phyloP scores from a whole-genome alignment of 164 flowering plant genomes.

The Kalanchoe fedtschenkoi region DNA sequence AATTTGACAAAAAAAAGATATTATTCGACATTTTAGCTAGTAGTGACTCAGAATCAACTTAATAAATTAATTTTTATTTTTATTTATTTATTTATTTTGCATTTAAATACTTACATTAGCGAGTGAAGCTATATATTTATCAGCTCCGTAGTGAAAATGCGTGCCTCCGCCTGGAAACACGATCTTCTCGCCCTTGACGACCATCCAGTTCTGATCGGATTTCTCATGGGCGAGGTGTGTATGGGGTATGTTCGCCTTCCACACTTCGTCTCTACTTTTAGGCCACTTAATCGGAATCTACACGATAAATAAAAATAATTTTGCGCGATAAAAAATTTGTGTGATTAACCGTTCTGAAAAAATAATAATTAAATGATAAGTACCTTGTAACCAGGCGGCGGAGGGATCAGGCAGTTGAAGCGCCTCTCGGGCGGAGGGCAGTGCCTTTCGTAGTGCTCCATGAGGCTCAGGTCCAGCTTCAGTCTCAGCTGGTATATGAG shows the following conservation, averaged over 20 bases:
- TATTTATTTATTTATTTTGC: too few species aligned
- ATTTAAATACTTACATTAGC: conserved; percentile 26
- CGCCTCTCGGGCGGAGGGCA: conserved; percentile 36
- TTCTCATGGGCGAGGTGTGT: conserved; percentile 44
- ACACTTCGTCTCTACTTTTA: conserved; percentile 35
- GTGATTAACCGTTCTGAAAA: too few species aligned
- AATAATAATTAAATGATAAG: too few species aligned
- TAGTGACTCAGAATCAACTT: too few species aligned
- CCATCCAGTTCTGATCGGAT: conserved; percentile 49
- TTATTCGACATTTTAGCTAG: too few species aligned
- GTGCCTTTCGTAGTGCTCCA: conserved; percentile 48
- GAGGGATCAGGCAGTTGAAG: conserved; percentile 42
- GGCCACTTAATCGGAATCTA: conserved; percentile 48
- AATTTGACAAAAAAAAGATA: too few species aligned
- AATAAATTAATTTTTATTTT: too few species aligned
- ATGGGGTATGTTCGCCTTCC: conserved; percentile 44
- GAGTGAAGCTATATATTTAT: conserved; percentile 34
- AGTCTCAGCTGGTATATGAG: conserved; percentile 32
- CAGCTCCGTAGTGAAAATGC: conserved; percentile 47
- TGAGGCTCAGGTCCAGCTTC: conserved; percentile 33
- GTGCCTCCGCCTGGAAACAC: conserved; percentile 44
- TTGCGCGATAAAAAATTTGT: too few species aligned
- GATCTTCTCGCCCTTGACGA: conserved; percentile 37
- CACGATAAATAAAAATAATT: too few species aligned
- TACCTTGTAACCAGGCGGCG: conserved; percentile 40